These are phyloP conservation scores for Clavaria fumosa DNA, from an alignment of 768 basidiomycete genomes.

Conservation along the genomic window DNA sequence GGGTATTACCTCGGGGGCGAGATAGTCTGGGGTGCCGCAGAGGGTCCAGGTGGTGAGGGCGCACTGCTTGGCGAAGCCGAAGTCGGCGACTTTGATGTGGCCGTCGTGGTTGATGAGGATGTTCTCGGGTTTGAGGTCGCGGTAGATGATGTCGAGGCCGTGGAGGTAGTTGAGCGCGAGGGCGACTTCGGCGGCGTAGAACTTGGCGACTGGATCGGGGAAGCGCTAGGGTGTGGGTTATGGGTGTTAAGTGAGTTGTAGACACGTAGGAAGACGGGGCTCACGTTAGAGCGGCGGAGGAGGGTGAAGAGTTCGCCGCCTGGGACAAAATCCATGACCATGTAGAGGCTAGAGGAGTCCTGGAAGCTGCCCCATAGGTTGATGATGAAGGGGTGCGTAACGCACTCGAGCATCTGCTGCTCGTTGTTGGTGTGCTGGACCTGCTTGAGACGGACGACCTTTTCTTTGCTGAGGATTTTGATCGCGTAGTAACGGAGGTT, in stretches of 20 bases:
- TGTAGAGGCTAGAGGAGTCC: conserved; percentile 84
- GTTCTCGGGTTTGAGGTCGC: conserved; percentile 96
- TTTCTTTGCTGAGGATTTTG: conserved; percentile 89
- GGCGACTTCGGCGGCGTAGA: conserved; percentile 92
- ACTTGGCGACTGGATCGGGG: conserved; percentile 93
- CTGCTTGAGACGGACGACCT: conserved; percentile 85
- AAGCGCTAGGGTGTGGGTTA: conserved; percentile 47
- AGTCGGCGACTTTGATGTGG: conserved; percentile 94
- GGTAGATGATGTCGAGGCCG: conserved; percentile 78
- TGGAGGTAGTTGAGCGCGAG: conserved; percentile 88
- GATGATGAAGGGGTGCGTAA: conserved; percentile 88
- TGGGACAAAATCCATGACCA: conserved; percentile 95
- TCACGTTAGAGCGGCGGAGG: conserved; percentile 74
- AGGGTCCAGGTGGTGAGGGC: conserved; percentile 85
- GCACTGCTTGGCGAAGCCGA: conserved; percentile 89
- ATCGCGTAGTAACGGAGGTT: conserved; percentile 94
- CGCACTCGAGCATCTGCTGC: conserved; percentile 66
- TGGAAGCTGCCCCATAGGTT: conserved; percentile 96
- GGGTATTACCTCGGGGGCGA: conserved; percentile 66
- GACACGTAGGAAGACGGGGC: no score
- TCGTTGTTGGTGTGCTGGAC: conserved; percentile 97
- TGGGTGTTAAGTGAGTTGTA: no score
- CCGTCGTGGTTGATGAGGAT: conserved; percentile 88
- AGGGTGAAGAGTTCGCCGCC: conserved; percentile 96
- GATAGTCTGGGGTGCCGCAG: conserved; percentile 92